Base-by-base conservation (phyloP, 2,329 filamentous ascomycete species). In the Talaromyces amestolkiae region DNA sequence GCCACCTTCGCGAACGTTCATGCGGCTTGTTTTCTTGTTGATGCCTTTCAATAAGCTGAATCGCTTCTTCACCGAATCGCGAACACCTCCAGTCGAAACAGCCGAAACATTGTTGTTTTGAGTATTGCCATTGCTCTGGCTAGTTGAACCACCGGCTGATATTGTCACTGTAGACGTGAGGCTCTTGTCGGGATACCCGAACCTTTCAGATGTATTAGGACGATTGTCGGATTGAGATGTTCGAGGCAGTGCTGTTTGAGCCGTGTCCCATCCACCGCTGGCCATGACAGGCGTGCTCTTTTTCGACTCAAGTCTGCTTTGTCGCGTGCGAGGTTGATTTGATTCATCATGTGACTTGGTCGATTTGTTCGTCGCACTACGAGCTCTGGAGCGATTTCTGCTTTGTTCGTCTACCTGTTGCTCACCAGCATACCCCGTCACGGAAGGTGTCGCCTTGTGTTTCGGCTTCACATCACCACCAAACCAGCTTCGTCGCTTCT, bases 1-100 rank as follows among this genome's bases (percentile, higher is more conserved):
- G 35, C 54, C 58, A 54, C 67, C 67, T n/a, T 75, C 72, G 66
- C 74, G 71, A 41, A 79, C 82, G 74, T 80, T 84, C 66, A 72
- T 80, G 75, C 87, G 89, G 73, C 85, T 87, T 54, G 81, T 81
- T 79, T 91, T 92, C 75, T 88, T 89, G 35, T 90, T 89, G 60
- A 93, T 83, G 9, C 75, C 75, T 75, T 90, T 91, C 72, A 96
- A 82, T 72, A 93, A 82, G 75, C 91, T 95, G 69, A 96, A 82
- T 72, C 92, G 81, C 80, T 92, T 94, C 78, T 89, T 87, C 69
- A 96, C 86, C 65, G 88, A 90, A 41, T 85, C 86, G 61, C 85
- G 85, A 72, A 76, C 73, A 27, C 73, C 75, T 43, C 70, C 67
- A 24, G 68, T 66, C 58, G 64, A 69, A 61, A 68, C 65, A 22